phyloP scores from a whole-genome alignment of 164 flowering plant genomes.

The Akebia trifoliata region DNA sequence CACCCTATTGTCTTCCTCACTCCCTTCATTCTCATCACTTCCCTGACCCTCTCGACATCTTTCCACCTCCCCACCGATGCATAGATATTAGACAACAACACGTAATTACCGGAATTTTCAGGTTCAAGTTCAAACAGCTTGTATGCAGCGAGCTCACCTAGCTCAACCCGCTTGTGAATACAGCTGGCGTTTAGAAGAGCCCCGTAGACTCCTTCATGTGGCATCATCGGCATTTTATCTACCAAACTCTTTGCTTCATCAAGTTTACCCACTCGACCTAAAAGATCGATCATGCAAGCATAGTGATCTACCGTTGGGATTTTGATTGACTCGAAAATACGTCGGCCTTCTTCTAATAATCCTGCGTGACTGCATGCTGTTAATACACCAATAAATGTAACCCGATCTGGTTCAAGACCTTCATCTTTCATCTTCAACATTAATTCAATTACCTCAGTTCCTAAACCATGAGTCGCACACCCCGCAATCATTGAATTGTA shows the following conservation, averaged over 20 bases:
- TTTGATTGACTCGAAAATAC: slow-evolving; percentile 44
- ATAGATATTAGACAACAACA: slow-evolving; percentile 67
- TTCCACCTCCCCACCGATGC: slow-evolving; percentile 58
- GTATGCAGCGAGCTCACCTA: slow-evolving; percentile 57
- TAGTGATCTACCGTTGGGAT: slow-evolving; percentile 61
- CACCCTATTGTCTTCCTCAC: slow-evolving; percentile 48
- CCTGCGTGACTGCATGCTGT: slow-evolving; percentile 84
- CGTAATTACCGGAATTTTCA: slow-evolving; percentile 52
- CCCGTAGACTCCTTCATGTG: slow-evolving; percentile 63
- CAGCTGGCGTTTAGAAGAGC: slow-evolving; percentile 60
- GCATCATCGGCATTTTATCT: slow-evolving; percentile 50
- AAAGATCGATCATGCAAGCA: too few relatives aligned
- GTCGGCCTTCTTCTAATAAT: slow-evolving; percentile 44
- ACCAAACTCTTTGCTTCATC: slow-evolving; percentile 55
- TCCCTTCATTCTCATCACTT: slow-evolving; percentile 35
- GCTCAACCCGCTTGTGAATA: slow-evolving; percentile 41
- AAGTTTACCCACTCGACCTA: slow-evolving; percentile 55
- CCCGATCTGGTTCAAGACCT: slow-evolving; percentile 52
- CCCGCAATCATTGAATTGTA: slow-evolving; percentile 65
- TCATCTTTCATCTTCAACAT: slow-evolving; percentile 41
- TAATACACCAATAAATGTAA: slow-evolving; percentile 52
- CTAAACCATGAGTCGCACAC: slow-evolving; percentile 62
- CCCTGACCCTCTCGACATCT: slow-evolving; percentile 43
- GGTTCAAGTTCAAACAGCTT: slow-evolving; percentile 67
- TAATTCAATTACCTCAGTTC: slow-evolving; percentile 35